Percentiles rank a stretch among this genome's conserved stretches.
Conservation (phyloP, 306 rosid species). For the Pterocarpus macrocarpus region DNA sequence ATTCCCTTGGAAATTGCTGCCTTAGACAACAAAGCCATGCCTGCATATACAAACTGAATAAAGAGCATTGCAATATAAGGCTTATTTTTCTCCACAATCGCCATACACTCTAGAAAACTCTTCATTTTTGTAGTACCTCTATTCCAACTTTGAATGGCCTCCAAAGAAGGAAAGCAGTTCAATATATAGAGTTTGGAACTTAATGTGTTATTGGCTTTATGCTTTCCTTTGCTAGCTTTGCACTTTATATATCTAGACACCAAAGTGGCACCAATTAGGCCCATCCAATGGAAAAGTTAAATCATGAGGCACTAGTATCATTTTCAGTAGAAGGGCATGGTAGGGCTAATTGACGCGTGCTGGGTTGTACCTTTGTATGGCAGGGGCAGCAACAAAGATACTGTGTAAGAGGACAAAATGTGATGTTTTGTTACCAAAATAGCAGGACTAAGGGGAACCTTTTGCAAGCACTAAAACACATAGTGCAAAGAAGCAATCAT, state of each 20-base stretch:
- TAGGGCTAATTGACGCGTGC: constrained; percentile 35
- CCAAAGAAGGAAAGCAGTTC: constrained; percentile 25
- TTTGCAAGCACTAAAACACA: constrained; percentile 38
- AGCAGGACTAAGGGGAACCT: constrained; percentile 33
- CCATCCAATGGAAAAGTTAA: constrained; percentile 40
- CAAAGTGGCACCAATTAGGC: constrained; percentile 43
- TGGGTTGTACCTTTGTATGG: constrained; percentile 39
- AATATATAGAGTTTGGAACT: constrained; percentile 51
- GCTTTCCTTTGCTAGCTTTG: constrained; percentile 42
- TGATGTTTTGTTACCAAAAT: constrained; percentile 20
- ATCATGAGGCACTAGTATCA: constrained; percentile 49
- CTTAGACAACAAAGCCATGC: constrained; percentile 94
- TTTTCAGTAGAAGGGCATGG: constrained; percentile 26
- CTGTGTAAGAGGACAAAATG: constrained; percentile 26
- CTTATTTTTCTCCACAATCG: constrained; percentile 54
- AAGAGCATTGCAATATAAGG: constrained; percentile 81
- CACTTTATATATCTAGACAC: constrained; percentile 37
- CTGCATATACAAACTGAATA: constrained; percentile 77
- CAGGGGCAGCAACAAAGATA: constrained; percentile 25
- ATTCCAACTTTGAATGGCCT: constrained; percentile 8
- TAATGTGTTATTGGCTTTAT: constrained; percentile 29
- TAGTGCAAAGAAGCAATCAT: constrained; percentile 35
- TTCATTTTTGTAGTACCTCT: constrained; percentile 48
- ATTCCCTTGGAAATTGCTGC: constrained; percentile 89
- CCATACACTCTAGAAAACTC: constrained; percentile 42